These are phyloP conservation scores for Strobilomyces dryophilus DNA, from an alignment of 768 basidiomycete species.

Conservation along the genomic window DNA sequence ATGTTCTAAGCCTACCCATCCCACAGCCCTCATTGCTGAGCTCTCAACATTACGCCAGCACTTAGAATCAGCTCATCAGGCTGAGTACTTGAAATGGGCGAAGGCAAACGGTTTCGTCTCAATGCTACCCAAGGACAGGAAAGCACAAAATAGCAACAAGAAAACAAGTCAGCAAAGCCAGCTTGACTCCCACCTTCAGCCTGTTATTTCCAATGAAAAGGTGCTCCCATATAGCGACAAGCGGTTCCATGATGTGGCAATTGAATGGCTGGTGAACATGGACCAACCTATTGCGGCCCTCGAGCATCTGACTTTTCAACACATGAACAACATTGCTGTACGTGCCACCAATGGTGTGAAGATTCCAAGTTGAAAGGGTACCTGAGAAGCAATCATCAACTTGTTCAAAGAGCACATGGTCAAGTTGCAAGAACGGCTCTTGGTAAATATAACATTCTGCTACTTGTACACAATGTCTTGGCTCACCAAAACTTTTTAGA, in stretches of 20 bases:
- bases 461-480: not conserved
- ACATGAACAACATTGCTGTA: not conserved
- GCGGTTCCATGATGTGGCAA: not conserved
- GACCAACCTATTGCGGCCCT: not conserved
- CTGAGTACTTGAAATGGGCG: not conserved
- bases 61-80: not conserved
- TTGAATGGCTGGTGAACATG: not conserved
- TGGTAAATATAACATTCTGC: not conserved
- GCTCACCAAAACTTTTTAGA: not conserved
- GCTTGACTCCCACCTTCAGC: not conserved
- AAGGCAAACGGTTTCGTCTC: not conserved
- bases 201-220: not conserved
- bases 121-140: not conserved
- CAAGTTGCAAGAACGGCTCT: not conserved
- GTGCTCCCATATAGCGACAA: not conserved
- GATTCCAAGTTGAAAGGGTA: not conserved
- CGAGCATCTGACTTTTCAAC: not conserved
- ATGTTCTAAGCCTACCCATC: too few relatives aligned
- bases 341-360: not conserved
- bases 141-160: not conserved
- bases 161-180: not conserved
- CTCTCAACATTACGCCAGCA: too few relatives aligned
- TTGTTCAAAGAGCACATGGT: not conserved
- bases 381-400: not conserved
- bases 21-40: too few relatives aligned